phyloP scores from a whole-genome alignment of 345 rosid genomes.

The Eucalyptus cloeziana region DNA sequence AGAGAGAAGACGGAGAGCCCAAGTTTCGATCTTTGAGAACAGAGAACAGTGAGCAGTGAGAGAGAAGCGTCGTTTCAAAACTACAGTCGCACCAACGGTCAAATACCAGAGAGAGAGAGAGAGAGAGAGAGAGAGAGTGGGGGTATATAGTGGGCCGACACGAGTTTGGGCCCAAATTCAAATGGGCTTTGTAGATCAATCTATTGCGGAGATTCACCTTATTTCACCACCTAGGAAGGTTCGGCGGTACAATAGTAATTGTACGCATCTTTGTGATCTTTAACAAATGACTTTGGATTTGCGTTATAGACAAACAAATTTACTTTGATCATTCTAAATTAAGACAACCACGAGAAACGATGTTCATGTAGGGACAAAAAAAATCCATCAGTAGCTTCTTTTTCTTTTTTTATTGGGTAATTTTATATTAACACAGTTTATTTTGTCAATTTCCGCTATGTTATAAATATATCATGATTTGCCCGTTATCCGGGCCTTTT shows the following conservation, averaged over 20 bases:
- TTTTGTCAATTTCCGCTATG: accelerated
- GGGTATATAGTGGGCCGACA: background rate
- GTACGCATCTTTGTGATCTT: background rate
- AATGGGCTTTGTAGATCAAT: background rate
- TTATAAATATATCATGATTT: background rate
- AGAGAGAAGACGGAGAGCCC: background rate
- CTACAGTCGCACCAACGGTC: background rate
- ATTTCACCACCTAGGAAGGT: background rate
- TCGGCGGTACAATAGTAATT: background rate
- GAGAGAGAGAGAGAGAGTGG: background rate
- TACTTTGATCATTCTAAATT: background rate
- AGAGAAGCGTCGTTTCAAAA: background rate
- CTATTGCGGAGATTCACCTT: background rate
- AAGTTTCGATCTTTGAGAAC: background rate
- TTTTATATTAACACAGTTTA: background rate
- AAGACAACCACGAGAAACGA: background rate
- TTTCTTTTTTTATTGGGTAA: background rate
- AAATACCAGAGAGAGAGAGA: background rate
- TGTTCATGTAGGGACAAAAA: background rate
- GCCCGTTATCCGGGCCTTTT: accelerated
- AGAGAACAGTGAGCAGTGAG: background rate
- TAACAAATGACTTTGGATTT: background rate
- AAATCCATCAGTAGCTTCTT: background rate
- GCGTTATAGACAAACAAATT: background rate
- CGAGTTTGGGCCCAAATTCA: background rate